Base-by-base conservation (phyloP, 331 rosid genomes). In the Arachis monticola region DNA sequence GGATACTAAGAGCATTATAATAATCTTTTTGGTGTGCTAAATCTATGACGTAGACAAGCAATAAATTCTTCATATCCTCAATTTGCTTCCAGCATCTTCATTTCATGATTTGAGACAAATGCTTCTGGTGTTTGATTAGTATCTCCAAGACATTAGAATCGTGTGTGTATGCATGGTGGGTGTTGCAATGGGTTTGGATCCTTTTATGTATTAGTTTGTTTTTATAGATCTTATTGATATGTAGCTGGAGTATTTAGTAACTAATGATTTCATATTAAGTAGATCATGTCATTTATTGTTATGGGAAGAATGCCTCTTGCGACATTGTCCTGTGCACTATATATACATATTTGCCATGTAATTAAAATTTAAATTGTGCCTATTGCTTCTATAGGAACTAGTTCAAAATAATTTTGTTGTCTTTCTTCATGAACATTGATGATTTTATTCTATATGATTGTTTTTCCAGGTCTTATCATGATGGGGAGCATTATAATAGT, bases 401-500 rank as follows among this genome's bases (percentile, higher is more conserved):
- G 59, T 59, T 45, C 41, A 69, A 47, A 38, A 51, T 22, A 63
- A 62, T 70, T 44, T 55, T 52, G 32, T 30, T 14, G 10, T 35
- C 60, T 69, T 74, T 57, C 60, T 60, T 41, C 68, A 22, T 55
- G 67, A 74, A 65, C 47, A 53, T 72, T 35, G 70, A 59, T 58
- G 74, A 9, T 38, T 63, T 57, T 38, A 61, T 50, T 57, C 46
- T 74, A 53, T 57, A 45, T 77, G 38, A 48, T 51, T 70, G 65
- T 72, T 47, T 81, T 81, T 76, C 69, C 83, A 92, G 96, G 70
- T 92, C 93, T 69, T 89, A 92, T 82, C 97, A 92, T 22, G 93
- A 92, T 52, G 93, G 86, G 40, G 97, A 92, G 79, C 97, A 92
- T 84, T 92, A 92, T 63, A 89, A 92, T 72, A 92, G 96, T 79